Evolutionary conservation across 1,139 yeast species (phyloP).

Genomic region (Candida freyschussii): DNA sequence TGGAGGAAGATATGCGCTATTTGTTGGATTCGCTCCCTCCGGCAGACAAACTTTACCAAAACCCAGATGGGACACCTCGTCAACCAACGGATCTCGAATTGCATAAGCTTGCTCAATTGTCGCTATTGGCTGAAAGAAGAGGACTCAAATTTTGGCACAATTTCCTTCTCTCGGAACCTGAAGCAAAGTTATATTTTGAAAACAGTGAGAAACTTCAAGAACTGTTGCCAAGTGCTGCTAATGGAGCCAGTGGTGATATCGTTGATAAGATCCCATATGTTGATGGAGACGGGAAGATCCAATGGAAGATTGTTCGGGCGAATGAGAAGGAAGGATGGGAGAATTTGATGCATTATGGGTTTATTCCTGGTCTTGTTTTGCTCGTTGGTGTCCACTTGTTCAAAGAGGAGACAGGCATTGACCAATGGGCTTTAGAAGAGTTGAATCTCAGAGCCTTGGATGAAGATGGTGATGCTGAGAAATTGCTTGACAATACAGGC

Average conservation of each 20-base stretch:
- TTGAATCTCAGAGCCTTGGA: constrained; percentile 70
- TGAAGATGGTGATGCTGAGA: constrained; percentile 56
- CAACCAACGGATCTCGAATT: constrained; percentile 69
- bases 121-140: constrained; percentile 54
- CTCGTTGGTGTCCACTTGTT: constrained; percentile 40
- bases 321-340: constrained; percentile 88
- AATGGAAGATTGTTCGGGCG: constrained; percentile 76
- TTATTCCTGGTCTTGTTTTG: constrained; percentile 58
- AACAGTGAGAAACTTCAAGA: constrained; percentile 61
- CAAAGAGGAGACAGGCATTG: constrained; percentile 40
- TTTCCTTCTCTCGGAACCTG: constrained; percentile 53
- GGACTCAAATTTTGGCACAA: constrained; percentile 57
- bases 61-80: constrained; percentile 74
- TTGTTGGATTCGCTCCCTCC: constrained; percentile 41
- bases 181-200: constrained; percentile 54
- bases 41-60: constrained; percentile 58
- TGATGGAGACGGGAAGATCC: constrained; percentile 76
- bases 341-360: constrained; percentile 59
- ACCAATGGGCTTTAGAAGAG: constrained; percentile 84
- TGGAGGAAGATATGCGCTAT: constrained; percentile 26
- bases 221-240: constrained; percentile 52
- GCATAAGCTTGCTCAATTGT: constrained; percentile 69
- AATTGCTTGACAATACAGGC: constrained; percentile 41
- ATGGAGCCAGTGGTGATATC: constrained; percentile 57
- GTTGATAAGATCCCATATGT: constrained; percentile 82